These are phyloP conservation scores for Calycina marina DNA, from an alignment of 2,329 filamentous ascomycete genomes.

Conservation along the genomic window DNA sequence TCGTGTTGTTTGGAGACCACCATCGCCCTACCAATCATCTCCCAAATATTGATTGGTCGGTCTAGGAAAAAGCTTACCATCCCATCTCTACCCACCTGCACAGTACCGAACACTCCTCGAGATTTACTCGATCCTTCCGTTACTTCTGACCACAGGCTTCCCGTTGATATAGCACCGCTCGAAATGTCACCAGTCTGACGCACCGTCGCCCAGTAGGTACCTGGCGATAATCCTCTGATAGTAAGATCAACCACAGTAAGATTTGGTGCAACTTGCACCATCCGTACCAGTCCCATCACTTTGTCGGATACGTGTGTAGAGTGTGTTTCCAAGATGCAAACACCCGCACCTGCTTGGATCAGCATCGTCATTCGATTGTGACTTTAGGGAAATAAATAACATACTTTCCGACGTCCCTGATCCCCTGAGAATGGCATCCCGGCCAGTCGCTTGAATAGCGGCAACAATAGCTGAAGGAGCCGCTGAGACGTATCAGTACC, in stretches of 20 bases:
- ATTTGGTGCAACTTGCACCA: conserved; percentile 75
- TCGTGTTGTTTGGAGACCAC: conserved; percentile 59
- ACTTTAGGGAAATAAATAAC: conserved; percentile 23
- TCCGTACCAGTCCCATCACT: conserved; percentile 76
- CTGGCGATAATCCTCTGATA: conserved; percentile 65
- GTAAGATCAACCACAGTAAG: conserved; percentile 80
- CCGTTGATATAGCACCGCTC: conserved; percentile 66
- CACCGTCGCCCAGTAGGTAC: conserved; percentile 71
- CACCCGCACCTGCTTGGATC: conserved; percentile 51
- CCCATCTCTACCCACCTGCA: conserved; percentile 63
- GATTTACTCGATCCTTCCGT: conserved; percentile 27
- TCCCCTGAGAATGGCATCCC: conserved; percentile 87
- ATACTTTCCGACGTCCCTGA: conserved; percentile 73
- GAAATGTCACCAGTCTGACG: conserved; percentile 80
- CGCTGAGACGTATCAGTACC: conserved; percentile 30
- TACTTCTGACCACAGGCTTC: conserved; percentile 55
- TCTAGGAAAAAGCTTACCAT: conserved; percentile 71
- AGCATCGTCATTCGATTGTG: not conserved
- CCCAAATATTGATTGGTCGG: conserved; percentile 77
- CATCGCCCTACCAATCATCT: conserved; percentile 87
- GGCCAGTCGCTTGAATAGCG: conserved; percentile 77
- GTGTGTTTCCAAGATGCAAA: conserved; percentile 90
- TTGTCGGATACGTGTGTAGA: conserved; percentile 43
- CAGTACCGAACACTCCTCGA: conserved; percentile 54
- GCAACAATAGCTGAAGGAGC: conserved; percentile 80